phyloP scores from a whole-genome alignment of 257 asterid species.

The Verbascum thapsus region DNA sequence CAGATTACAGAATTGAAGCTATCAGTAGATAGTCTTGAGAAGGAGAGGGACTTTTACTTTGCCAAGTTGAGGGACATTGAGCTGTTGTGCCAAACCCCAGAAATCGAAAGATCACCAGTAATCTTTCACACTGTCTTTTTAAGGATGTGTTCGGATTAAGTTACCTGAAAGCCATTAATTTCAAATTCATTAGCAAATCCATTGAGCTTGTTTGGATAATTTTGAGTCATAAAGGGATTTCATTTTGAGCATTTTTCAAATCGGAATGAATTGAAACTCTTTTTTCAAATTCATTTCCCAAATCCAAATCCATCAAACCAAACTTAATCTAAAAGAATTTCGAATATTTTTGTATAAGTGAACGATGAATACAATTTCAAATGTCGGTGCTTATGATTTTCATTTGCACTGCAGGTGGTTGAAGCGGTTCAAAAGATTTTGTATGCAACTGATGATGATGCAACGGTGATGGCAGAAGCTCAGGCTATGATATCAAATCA shows the following conservation, averaged over 20 bases:
- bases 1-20: constrained; percentile 88
- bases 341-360: too few relatives aligned
- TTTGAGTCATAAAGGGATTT: too few relatives aligned
- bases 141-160: too few relatives aligned
- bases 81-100: constrained; percentile 77
- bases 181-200: too few relatives aligned
- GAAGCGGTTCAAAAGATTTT: constrained; percentile 65
- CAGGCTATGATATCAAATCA: constrained; percentile 64
- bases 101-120: constrained; percentile 68
- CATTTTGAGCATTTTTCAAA: too few relatives aligned
- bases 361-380: not conserved
- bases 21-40: constrained; percentile 82
- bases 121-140: too few relatives aligned
- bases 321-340: not conserved
- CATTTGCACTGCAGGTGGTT: constrained; percentile 50
- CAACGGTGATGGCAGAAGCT: constrained; percentile 68
- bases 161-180: too few relatives aligned
- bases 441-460: constrained; percentile 74
- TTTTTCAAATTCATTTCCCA: too few relatives aligned
- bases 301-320: too few relatives aligned
- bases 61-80: constrained; percentile 87
- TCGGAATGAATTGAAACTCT: too few relatives aligned
- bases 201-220: too few relatives aligned
- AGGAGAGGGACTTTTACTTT: constrained; percentile 95
- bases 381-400: not conserved